Evolutionary conservation across 768 basidiomycete genomes (phyloP), one percentile per base, ranked within the genome.

Genomic region (Dioszegia crocea): DNA sequence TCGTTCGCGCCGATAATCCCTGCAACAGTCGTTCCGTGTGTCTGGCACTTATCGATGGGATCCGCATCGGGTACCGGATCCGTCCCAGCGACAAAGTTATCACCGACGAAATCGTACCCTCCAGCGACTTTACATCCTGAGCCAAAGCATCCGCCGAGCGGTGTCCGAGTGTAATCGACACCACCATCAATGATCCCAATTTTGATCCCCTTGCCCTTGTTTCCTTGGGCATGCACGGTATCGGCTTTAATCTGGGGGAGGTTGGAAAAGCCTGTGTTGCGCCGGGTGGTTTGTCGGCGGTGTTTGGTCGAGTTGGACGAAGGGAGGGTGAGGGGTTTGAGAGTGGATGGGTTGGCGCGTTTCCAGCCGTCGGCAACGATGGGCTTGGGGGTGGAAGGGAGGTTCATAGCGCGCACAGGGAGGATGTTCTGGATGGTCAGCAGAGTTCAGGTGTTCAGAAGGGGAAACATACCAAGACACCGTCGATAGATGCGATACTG

Each of bases 201-300:
- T 65, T 85, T 86, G 71, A 87, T 78, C 1, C 86, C 86, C 39
- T 80, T 80, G 12, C 88, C 87, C 26, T 80, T 79, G 65, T 84
- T 80, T 0, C 85, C 86, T 60, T 81, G 67, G 4, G 84, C 84
- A 67, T 88, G 86, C 19, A 86, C 79, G 60, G 81, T 83, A 65
- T 86, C 83, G 1, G 86, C 86, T 19, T 84, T 83, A 46, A 71
- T 64, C 33, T 68, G 69, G 33, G 62, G 54, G 12, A 65, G 53
- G 47, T 51, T 57, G 23, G 65, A 68, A 56, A 70, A 70, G 19
- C 71, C 71, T 26, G 65, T 67, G n/a, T 59, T 68, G 23, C 61
- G 56, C 1, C 47, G 38, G 17, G 59, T 27, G 26, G 40, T 63
- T 31, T 66, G 60, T n/a, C 65, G 64, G n/a, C 46, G 41, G 24